phyloP scores from a whole-genome alignment of 202 grass and related monocot species.

The Musa balbisiana region DNA sequence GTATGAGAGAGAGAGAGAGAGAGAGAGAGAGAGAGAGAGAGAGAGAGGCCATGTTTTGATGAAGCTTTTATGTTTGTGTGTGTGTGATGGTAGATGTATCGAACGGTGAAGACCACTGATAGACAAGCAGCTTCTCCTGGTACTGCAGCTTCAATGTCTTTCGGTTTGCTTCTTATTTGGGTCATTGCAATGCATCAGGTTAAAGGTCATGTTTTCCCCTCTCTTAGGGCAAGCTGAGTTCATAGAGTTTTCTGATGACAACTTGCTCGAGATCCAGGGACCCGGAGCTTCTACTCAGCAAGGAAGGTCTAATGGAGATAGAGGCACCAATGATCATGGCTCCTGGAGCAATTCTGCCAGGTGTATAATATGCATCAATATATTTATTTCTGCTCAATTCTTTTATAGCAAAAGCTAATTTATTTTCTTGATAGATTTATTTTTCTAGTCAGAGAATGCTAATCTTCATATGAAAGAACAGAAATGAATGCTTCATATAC shows the following conservation, averaged over 20 bases:
- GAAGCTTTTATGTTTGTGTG: background rate
- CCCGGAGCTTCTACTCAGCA: background rate
- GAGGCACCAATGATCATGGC: background rate
- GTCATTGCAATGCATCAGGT: no score
- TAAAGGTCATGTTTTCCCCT: no score
- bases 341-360: background rate
- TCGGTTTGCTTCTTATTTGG: background rate
- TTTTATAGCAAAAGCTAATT: no score
- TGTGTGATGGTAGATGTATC: background rate
- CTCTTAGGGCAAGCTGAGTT: background rate
- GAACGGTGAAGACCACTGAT: slow-evolving; percentile 2
- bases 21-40: no score
- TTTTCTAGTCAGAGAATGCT: no score
- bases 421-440: background rate
- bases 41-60: no score
- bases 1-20: no score
- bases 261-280: background rate
- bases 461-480: no score
- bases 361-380: background rate
- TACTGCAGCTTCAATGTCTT: background rate
- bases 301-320: background rate
- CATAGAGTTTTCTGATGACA: background rate
- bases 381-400: no score
- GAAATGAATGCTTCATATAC: no score
- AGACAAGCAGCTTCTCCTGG: background rate